Base-by-base conservation (phyloP, 257 asterid species). In the Datura wrightii region DNA sequence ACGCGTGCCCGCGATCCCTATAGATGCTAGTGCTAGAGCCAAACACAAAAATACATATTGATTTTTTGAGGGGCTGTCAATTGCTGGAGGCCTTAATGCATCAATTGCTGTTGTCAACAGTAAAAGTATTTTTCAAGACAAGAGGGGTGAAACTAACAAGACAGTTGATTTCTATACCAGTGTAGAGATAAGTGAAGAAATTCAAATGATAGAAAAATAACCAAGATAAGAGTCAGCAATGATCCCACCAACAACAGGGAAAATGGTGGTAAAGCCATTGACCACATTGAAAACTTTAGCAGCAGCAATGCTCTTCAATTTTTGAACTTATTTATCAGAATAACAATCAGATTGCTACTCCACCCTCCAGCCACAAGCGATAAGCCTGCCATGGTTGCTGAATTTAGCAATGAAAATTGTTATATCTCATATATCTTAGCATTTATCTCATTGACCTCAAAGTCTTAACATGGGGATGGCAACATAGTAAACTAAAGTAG, bases 201-300 rank as follows among this genome's bases (percentile, higher is more conserved):
- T 88, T 90, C 96, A 94, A 85, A 95, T 91, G 89, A 94, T 95
- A 1, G 97, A 87, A 90, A 92, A 94, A 86, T 94, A 89, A 59
- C 98, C 97, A 1, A 90, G 72, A 54, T 31, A 92, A 48, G 98
- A 94, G 87, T 95, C 98, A 1, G 98, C 98, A 14, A 93, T 59
- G 53, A 95, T 89, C 13, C 98, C 98, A 11, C 92, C 95, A 52
- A 91, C 82, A 15, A 95, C 90, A 3, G 98, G 98, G 52, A 95
- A 89, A 83, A 95, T 86, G 18, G 97, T 88, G 46, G 91, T 90
- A 85, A 90, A 90, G 56, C 97, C 98, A 80, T 91, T 93, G 31
- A 93, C 90, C 16, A 92, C 87, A 69, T 95, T 95, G 85, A 79
- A 93, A 9, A 94, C 85, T 86, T 95, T 91, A 24, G 31, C 31